Evolutionary conservation across 2,329 filamentous ascomycete species (phyloP).

Genomic region (Zasmidium angulare): DNA sequence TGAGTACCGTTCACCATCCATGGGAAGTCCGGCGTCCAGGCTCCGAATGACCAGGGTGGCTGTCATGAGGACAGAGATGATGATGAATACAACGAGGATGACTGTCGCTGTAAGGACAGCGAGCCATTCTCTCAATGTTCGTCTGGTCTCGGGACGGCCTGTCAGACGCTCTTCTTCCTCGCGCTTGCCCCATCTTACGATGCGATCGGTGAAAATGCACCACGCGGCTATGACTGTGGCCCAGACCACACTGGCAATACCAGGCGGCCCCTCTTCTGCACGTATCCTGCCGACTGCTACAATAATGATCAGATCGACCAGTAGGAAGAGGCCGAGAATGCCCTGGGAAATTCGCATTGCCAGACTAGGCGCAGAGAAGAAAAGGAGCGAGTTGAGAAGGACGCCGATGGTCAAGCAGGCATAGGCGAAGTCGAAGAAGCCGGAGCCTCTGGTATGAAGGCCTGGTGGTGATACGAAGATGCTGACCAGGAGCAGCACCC

Average conservation of each 20-base stretch:
- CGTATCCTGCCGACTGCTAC: slow-evolving; percentile 72
- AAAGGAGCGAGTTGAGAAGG: slow-evolving; percentile 73
- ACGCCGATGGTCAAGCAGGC: slow-evolving; percentile 75
- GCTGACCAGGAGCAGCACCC: slow-evolving; percentile 83
- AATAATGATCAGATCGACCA: slow-evolving; percentile 77
- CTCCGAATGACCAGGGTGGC: slow-evolving; percentile 76
- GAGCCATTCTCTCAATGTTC: slow-evolving; percentile 80
- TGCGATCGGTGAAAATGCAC: slow-evolving; percentile 74
- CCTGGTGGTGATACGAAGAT: slow-evolving; percentile 87
- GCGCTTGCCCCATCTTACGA: slow-evolving; percentile 85
- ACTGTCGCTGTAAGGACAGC: slow-evolving; percentile 75
- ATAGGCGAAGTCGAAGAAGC: slow-evolving; percentile 86
- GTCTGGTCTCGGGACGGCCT: slow-evolving; percentile 80
- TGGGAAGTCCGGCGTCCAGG: slow-evolving; percentile 70
- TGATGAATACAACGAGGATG: slow-evolving; percentile 66
- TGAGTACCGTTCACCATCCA: slow-evolving; percentile 72
- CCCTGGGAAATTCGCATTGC: slow-evolving; percentile 72
- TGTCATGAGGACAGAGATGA: slow-evolving; percentile 73
- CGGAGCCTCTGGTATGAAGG: slow-evolving; percentile 83
- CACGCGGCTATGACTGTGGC: slow-evolving; percentile 76
- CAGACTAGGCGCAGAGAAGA: slow-evolving; percentile 82
- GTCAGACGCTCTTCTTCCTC: slow-evolving; percentile 93
- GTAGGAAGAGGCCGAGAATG: slow-evolving; percentile 64
- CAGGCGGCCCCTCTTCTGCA: slow-evolving; percentile 85
- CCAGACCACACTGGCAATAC: slow-evolving; percentile 83